These are phyloP conservation scores for Aspergillus leporis DNA, from an alignment of 495 filamentous ascomycete genomes.

Conservation along the genomic window DNA sequence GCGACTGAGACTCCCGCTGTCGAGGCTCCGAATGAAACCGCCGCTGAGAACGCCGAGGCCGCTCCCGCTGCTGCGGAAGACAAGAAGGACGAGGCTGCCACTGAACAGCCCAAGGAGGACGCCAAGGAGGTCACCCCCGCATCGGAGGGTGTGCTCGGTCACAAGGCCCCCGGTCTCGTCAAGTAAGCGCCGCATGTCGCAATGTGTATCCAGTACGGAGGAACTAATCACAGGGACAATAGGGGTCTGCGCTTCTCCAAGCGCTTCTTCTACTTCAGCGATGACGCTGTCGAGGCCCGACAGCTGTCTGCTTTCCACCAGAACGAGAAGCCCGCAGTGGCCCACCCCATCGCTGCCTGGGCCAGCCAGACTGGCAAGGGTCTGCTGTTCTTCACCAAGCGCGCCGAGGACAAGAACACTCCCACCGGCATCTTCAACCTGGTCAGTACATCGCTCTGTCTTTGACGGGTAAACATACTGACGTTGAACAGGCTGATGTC, in stretches of 20 bases:
- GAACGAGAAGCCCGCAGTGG: slow-evolving; percentile 78
- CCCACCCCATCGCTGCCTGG: slow-evolving; percentile 82
- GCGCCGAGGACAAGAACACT: slow-evolving; percentile 73
- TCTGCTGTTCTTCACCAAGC: slow-evolving; percentile 89
- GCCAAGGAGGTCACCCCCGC: slow-evolving; percentile 55
- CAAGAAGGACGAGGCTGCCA: slow-evolving; percentile 35
- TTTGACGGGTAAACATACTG: slow-evolving; percentile 8
- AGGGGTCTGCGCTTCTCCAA: slow-evolving; percentile 69
- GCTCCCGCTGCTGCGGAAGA: slow-evolving; percentile 44
- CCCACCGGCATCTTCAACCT: slow-evolving; percentile 83
- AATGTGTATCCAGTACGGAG: neutral
- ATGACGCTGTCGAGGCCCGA: slow-evolving; percentile 75
- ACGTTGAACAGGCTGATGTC: slow-evolving; percentile 67
- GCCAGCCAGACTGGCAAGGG: slow-evolving; percentile 93
- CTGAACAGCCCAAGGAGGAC: slow-evolving; percentile 51
- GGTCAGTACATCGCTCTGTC: slow-evolving; percentile 49
- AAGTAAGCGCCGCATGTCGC: slow-evolving; percentile 63
- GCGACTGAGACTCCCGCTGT: slow-evolving; percentile 36
- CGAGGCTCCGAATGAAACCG: slow-evolving; percentile 38
- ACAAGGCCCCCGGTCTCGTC: slow-evolving; percentile 87
- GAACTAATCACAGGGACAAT: slow-evolving; percentile 18
- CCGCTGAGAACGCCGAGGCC: slow-evolving; percentile 39
- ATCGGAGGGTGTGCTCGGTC: slow-evolving; percentile 71
- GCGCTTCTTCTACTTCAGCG: slow-evolving; percentile 92
- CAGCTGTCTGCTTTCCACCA: slow-evolving; percentile 72